Conservation (phyloP, 164 flowering plant species). For the Stephania yunnanensis region DNA sequence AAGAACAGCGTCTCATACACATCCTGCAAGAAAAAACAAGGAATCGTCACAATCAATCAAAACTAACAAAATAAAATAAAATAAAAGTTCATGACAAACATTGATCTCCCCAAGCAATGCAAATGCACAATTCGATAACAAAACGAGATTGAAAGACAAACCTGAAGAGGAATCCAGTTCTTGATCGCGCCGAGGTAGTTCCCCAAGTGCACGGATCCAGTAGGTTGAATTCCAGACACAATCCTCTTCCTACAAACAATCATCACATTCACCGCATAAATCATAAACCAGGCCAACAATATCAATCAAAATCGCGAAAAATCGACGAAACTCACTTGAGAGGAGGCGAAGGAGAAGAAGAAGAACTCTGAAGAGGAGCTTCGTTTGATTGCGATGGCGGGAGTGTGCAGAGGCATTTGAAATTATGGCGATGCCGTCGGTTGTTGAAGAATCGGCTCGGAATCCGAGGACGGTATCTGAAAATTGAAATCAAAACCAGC, state of each 20-base stretch:
- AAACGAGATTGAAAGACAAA: conserved; percentile 13
- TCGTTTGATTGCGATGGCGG: conserved; percentile 21
- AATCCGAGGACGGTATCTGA: conserved; percentile 20
- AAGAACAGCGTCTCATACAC: conserved; percentile 83
- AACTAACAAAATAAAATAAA: not conserved
- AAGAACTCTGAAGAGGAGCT: conserved; percentile 15
- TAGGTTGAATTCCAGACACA: conserved; percentile 96
- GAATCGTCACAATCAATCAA: not conserved
- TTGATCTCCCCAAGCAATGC: not conserved
- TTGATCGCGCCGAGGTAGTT: conserved; percentile 96
- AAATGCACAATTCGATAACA: not conserved
- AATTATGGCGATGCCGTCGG: not conserved
- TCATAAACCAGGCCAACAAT: not conserved
- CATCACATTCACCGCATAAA: not conserved
- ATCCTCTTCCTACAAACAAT: conserved; percentile 67
- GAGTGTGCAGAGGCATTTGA: conserved; percentile 33
- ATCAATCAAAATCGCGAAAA: no score
- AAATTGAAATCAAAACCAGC: not conserved
- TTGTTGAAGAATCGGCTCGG: conserved; percentile 7
- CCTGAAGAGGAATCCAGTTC: conserved; percentile 92
- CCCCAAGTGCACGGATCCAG: conserved; percentile 89
- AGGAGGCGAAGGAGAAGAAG: conserved; percentile 27
- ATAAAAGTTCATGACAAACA: not conserved
- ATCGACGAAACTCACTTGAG: conserved; percentile 26
- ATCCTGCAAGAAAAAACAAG: conserved; percentile 45